A percentile compares a stretch with the other conserved stretches of the same genome.
These are phyloP conservation scores for Coffea eugenioides DNA, from an alignment of 257 asterid genomes.

Conservation along the genomic window DNA sequence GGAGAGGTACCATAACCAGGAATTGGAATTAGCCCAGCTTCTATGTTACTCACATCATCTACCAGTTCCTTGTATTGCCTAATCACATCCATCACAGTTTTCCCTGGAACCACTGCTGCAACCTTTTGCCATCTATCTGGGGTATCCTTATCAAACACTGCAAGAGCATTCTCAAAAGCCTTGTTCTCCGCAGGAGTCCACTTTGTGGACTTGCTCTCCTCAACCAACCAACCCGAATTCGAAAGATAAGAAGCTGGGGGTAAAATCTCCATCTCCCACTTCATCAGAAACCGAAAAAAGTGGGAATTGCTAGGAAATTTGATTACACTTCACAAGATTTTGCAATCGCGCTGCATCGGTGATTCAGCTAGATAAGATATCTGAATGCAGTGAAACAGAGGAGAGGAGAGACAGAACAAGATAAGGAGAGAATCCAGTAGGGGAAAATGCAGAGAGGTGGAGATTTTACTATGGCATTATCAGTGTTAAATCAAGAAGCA, in stretches of 20 bases:
- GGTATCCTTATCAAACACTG: constrained; percentile 69
- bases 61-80: constrained; percentile 76
- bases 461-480: constrained; percentile 46
- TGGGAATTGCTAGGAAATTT: background rate
- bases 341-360: background rate
- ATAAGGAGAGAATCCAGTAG: constrained; percentile 19
- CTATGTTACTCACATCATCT: constrained; percentile 86
- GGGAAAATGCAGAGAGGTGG: constrained; percentile 39
- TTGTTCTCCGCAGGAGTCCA: constrained; percentile 94
- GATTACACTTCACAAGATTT: constrained; percentile 4
- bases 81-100: constrained; percentile 69
- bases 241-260: constrained; percentile 59
- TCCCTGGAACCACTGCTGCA: constrained; percentile 92
- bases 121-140: constrained; percentile 93
- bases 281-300: constrained; percentile 21
- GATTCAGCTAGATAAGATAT: background rate
- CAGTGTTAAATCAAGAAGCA: constrained; percentile 60
- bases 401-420: constrained; percentile 16
- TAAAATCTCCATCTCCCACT: constrained; percentile 82
- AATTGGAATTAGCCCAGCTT: constrained; percentile 78
- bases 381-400: constrained; percentile 21
- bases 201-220: constrained; percentile 45
- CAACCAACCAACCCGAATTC: constrained; percentile 56
- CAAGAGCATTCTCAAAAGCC: constrained; percentile 88
- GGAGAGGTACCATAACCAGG: constrained; percentile 68